phyloP scores from a whole-genome alignment of 2,329 filamentous ascomycete species.

The Thielaviopsis musarum region DNA sequence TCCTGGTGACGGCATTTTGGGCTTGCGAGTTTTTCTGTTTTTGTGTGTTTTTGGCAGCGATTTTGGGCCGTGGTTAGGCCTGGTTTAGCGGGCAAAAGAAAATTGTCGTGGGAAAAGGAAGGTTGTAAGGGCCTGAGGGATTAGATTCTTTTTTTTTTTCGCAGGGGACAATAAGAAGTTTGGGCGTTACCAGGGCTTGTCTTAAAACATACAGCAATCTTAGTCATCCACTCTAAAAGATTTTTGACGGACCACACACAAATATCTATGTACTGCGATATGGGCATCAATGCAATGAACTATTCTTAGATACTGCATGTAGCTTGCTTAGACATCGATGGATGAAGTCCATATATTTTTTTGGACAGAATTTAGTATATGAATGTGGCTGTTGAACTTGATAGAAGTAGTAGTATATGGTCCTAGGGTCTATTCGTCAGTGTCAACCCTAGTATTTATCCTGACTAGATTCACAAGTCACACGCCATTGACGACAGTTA shows the following conservation, averaged over 20 bases:
- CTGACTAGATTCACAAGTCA: too few relatives aligned
- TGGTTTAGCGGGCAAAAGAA: not conserved
- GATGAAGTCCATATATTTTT: too few relatives aligned
- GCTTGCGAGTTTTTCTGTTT: not conserved
- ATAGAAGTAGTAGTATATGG: too few relatives aligned
- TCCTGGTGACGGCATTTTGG: not conserved
- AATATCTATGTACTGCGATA: not conserved
- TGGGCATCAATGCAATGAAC: not conserved
- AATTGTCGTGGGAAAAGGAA: not conserved
- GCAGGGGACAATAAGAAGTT: not conserved
- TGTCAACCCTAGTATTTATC: too few relatives aligned
- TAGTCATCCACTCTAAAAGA: not conserved
- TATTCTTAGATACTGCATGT: not conserved
- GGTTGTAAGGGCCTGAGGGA: not conserved
- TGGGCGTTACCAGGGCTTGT: not conserved
- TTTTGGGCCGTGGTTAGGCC: not conserved
- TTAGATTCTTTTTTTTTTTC: not conserved
- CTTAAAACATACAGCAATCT: not conserved
- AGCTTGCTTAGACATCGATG: too few relatives aligned
- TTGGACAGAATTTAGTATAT: too few relatives aligned
- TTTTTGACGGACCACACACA: not conserved
- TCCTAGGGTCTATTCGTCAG: too few relatives aligned
- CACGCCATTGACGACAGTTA: not conserved
- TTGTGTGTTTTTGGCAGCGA: constrained; percentile 1
- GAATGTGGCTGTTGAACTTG: too few relatives aligned